Base-by-base conservation (phyloP, 2,329 filamentous ascomycete genomes). In the Neocucurbitaria cava region DNA sequence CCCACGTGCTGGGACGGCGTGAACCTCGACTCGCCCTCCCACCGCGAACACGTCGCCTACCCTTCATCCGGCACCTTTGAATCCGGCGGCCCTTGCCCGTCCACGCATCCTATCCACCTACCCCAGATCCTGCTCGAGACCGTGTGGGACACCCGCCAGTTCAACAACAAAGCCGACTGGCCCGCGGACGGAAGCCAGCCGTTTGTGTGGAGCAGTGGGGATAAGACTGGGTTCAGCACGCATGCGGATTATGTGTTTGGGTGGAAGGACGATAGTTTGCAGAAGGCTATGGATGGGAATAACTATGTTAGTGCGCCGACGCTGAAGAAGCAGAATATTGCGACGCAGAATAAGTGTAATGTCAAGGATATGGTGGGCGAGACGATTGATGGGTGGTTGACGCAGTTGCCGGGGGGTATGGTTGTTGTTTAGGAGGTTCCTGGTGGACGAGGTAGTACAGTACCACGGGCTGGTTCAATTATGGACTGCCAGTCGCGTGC, bases 171-270 rank as follows among this genome's bases (percentile, higher is more conserved):
- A 57, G 65, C 67, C 1, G 68, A 71, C 39, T 73, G 70, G 70
- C 69, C 70, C 3, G 50, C 54, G 0, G 70, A 73, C 46, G 70
- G 69, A 5, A 66, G 61, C 26, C 70, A 73, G 49, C 70, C 70
- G 13, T 73, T 73, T 46, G 62, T 70, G 0, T 73, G 70, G 70
- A 66, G 61, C 3, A 68, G 63, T 39, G 70, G 68, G 15, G 70
- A 73, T 45, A 57, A 45, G 30, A 65, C 60, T 13, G 70, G 70
- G 3, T 73, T 52, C 45, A 61, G 62, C 21, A 68, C 63, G 6
- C 70, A 73, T 55, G 70, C 68, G 13, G 70, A 73, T 55, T 73
- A 73, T 48, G 40, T 73, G 18, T 73, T 73, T 48, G 70, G 70
- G 5, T 73, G 70, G 69, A 68, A 72, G 51, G 68, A 63, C 18